Evolutionary conservation across 1,139 yeast species (phyloP), one percentile per base, ranked within the genome.

Genomic region (Hyphopichia wangnamkhiaoensis): DNA sequence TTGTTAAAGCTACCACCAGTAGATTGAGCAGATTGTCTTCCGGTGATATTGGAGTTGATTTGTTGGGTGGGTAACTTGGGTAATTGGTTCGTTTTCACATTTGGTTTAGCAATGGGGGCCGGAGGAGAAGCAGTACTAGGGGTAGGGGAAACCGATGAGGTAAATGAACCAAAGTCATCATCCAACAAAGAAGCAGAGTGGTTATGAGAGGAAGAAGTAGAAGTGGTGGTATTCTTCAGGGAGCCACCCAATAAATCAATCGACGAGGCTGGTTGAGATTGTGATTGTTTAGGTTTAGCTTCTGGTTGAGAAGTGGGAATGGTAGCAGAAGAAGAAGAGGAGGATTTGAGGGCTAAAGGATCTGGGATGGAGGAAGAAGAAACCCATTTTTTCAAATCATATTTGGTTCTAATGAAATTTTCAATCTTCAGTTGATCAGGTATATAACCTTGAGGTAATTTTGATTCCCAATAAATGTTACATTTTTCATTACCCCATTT

Each of bases 371-470:
- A 58, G 4, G 72, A 45, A 18, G 78, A 63, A 15, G 66, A 59
- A 12, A 75, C 82, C 98, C 98, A 93, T 57, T 91, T 85, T 63
- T 84, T 88, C 65, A 85, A 58, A 50, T 89, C 98, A 57, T 93
- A 93, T 61, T 93, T 93, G 5, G 96, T 90, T 47, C 93, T 74
- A 47, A 93, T 89, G 62, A 89, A 93, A 60, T 86, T 89, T 49
- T 85, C 95, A 50, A 93, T 81, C 63, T 90, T 89, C 59, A 85
- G 79, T 45, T 83, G 90, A 58, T 89, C 89, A 3, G 98, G 98
- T 18, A 80, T 68, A 57, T 90, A 87, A 10, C 69, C 68, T 8
- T 65, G 75, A 2, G 93, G 91, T 46, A 93, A 72, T 53, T 80
- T 81, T 34, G 80, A 74, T 60, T 93, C 98, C 95, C 97, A 93